These are phyloP conservation scores for Olyra latifolia DNA, from an alignment of 176 grass and related monocot genomes.

Conservation along the genomic window DNA sequence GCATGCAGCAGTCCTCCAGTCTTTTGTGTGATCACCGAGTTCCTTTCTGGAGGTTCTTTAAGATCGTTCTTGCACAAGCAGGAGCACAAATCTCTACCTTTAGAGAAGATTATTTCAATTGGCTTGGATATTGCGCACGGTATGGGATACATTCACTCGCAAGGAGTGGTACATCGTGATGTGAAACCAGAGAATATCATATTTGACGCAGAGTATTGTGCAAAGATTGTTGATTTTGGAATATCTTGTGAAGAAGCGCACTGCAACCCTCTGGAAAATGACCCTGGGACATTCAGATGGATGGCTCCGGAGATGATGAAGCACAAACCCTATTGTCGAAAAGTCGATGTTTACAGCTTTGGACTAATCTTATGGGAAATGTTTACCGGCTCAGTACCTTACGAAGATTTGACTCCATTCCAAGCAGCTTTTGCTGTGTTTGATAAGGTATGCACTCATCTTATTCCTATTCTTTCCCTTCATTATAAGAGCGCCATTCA, in stretches of 20 bases:
- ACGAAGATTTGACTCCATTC: slow-evolving; percentile 78
- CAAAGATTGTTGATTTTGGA: slow-evolving; percentile 97
- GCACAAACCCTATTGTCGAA: slow-evolving; percentile 64
- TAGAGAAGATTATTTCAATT: slow-evolving; percentile 63
- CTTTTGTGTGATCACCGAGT: slow-evolving; percentile 88
- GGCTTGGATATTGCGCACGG: slow-evolving; percentile 72
- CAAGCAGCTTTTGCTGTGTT: slow-evolving; percentile 95
- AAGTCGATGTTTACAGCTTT: slow-evolving; percentile 98
- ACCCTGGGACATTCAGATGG: slow-evolving; percentile 92
- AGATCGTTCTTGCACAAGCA: slow-evolving; percentile 86
- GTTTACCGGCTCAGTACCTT: slow-evolving; percentile 71
- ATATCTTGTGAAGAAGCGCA: slow-evolving; percentile 79
- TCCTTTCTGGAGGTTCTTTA: slow-evolving; percentile 74
- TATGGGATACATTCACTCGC: slow-evolving; percentile 86
- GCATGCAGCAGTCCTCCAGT: slow-evolving; percentile 67
- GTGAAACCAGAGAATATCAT: slow-evolving; percentile 97
- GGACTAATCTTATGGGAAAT: slow-evolving; percentile 96
- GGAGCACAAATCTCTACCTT: slow-evolving; percentile 63
- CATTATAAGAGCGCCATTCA: background rate
- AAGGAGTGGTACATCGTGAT: slow-evolving; percentile 87
- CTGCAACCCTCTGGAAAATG: slow-evolving; percentile 57
- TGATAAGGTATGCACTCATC: slow-evolving; percentile 69
- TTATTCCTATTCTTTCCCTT: background rate
- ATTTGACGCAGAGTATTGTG: slow-evolving; percentile 50
- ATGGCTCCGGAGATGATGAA: slow-evolving; percentile 98